Conservation (phyloP, 2,329 filamentous ascomycete species). For the Colletotrichum theobromicola region DNA sequence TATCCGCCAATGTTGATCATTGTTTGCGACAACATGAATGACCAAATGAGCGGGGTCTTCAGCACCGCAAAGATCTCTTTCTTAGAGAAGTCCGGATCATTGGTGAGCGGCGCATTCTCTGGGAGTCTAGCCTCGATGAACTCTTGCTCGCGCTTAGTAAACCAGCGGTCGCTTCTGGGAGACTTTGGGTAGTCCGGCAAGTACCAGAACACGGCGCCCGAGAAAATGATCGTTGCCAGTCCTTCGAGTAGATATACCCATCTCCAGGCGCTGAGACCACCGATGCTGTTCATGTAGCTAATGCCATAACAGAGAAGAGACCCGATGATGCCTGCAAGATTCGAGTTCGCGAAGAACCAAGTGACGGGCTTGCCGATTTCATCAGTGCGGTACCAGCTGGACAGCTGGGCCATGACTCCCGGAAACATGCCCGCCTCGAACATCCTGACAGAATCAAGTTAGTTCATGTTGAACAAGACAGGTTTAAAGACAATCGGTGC, state of each 20-base stretch:
- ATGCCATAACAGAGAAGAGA: slow-evolving; percentile 34
- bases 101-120: slow-evolving; percentile 41
- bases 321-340: slow-evolving; percentile 38
- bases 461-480: background rate
- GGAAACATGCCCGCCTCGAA: slow-evolving; percentile 49
- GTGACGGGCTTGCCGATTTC: slow-evolving; percentile 46
- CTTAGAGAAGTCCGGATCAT: slow-evolving; percentile 38
- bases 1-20: slow-evolving; percentile 46
- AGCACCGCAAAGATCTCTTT: slow-evolving; percentile 40
- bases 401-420: slow-evolving; percentile 44
- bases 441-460: slow-evolving; percentile 1
- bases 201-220: slow-evolving; percentile 25
- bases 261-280: slow-evolving; percentile 30
- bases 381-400: slow-evolving; percentile 50
- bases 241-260: slow-evolving; percentile 51
- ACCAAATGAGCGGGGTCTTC: slow-evolving; percentile 25
- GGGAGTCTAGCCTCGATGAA: slow-evolving; percentile 42
- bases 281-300: slow-evolving; percentile 28
- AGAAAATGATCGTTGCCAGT: slow-evolving; percentile 37
- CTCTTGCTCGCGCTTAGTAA: slow-evolving; percentile 42
- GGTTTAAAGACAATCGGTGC: background rate
- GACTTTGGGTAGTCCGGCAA: slow-evolving; percentile 51
- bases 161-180: slow-evolving; percentile 37
- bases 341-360: slow-evolving; percentile 43
- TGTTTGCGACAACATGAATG: slow-evolving; percentile 30